Conservation (phyloP, 1,284 basidiomycete species). For the Rhizoctonia solani region DNA sequence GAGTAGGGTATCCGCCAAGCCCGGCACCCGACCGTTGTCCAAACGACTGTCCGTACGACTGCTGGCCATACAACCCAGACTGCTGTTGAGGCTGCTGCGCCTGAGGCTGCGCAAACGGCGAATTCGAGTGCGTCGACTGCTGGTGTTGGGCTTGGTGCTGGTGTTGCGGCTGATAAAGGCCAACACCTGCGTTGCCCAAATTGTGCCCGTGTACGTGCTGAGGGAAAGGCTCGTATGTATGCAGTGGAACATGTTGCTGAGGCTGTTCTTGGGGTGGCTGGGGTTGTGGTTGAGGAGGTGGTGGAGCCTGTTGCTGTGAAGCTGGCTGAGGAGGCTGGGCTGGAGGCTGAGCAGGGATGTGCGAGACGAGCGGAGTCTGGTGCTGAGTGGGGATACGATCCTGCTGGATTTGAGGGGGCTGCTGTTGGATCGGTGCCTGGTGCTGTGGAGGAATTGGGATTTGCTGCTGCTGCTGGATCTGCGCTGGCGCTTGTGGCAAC, state of each 20-base stretch:
- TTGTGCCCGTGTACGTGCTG: constrained; percentile 51
- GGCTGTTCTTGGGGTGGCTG: constrained; percentile 11
- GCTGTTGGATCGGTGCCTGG: no score
- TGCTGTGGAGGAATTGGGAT: constrained; percentile 11
- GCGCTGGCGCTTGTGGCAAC: constrained; percentile 13
- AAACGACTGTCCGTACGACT: background rate
- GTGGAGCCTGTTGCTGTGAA: background rate
- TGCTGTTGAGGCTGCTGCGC: constrained; percentile 33
- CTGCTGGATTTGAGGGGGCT: no score
- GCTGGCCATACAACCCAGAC: background rate
- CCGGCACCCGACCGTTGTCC: background rate
- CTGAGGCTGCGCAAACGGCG: constrained; percentile 37
- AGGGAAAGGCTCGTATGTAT: constrained; percentile 51
- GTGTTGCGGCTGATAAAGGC: constrained; percentile 38
- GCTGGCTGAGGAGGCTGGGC: background rate
- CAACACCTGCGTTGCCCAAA: constrained; percentile 3
- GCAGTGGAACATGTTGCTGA: constrained; percentile 8
- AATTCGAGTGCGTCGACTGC: constrained; percentile 12
- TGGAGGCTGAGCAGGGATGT: background rate
- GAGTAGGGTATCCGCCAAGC: background rate
- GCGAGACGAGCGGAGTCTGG: constrained; percentile 10
- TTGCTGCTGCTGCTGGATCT: constrained; percentile 43
- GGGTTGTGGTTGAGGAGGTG: background rate
- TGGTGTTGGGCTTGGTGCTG: no score
- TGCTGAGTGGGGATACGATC: background rate